phyloP scores from a whole-genome alignment of 768 basidiomycete genomes.

The Auriscalpium orientale region DNA sequence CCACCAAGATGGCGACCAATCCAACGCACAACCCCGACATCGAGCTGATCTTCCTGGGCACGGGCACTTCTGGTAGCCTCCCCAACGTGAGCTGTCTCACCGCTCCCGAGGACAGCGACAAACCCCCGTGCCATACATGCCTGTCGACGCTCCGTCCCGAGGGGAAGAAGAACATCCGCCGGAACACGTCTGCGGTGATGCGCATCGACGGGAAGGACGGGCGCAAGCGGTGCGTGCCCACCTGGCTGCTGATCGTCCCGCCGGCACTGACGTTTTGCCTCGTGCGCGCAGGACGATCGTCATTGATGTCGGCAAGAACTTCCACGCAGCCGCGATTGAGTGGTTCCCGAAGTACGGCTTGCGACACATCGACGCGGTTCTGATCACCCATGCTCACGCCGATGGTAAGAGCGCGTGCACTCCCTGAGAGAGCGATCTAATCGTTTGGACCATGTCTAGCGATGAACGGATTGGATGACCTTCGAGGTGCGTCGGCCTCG shows the following conservation, averaged over 20 bases:
- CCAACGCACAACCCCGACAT: conserved; percentile 17
- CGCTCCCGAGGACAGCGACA: conserved; percentile 32
- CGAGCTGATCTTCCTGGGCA: conserved; percentile 79
- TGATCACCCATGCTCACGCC: conserved; percentile 86
- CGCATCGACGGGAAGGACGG: conserved; percentile 36
- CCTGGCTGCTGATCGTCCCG: not conserved
- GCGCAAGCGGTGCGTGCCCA: conserved; percentile 41
- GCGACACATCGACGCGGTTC: conserved; percentile 61
- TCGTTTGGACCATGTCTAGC: conserved; percentile 30
- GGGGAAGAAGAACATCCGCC: conserved; percentile 76
- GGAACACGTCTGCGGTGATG: conserved; percentile 75
- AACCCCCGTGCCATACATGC: conserved; percentile 50
- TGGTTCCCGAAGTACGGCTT: conserved; percentile 70
- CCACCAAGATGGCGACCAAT: not conserved
- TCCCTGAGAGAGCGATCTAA: no score
- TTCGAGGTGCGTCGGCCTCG: conserved; percentile 48
- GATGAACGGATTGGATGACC: conserved; percentile 86
- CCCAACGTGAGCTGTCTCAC: conserved; percentile 74
- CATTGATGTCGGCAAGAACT: conserved; percentile 83
- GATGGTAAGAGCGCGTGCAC: conserved; percentile 38
- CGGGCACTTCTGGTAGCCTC: conserved; percentile 69
- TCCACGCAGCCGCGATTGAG: conserved; percentile 47
- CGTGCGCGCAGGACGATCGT: conserved; percentile 54
- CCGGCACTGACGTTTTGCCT: not conserved
- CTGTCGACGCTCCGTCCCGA: conserved; percentile 57